phyloP scores from a whole-genome alignment of 352 stramenopile genomes.

The Aphanomyces stellatus region DNA sequence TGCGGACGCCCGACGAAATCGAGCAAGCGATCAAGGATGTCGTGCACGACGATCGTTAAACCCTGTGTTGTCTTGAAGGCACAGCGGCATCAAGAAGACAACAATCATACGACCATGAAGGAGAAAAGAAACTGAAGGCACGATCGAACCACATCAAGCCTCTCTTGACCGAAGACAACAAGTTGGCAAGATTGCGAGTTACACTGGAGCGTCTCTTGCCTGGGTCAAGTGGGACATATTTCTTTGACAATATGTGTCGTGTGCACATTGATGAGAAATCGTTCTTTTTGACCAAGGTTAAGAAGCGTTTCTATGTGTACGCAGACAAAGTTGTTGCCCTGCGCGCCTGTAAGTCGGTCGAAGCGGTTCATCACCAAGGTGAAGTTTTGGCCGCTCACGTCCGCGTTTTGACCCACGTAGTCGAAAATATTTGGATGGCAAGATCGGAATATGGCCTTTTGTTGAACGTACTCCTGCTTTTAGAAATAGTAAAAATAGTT shows the following conservation, averaged over 20 bases:
- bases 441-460: constrained; percentile 16
- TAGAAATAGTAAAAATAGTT: constrained; percentile 19
- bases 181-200: not conserved
- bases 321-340: not conserved
- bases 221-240: not conserved
- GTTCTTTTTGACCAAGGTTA: not conserved
- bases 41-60: not conserved
- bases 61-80: not conserved
- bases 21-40: not conserved
- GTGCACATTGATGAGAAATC: not conserved
- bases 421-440: not conserved
- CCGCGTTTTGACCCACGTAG: not conserved
- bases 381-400: not conserved
- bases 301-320: not conserved
- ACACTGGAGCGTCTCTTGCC: not conserved
- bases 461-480: constrained; percentile 16
- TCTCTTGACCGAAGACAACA: not conserved
- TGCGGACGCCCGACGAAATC: not conserved
- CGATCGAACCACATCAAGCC: not conserved
- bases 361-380: not conserved
- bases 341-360: not conserved
- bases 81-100: not conserved
- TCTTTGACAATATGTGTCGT: not conserved
- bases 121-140: not conserved
- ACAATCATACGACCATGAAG: not conserved